phyloP scores from a whole-genome alignment of 805 yeast genomes.

The Pichia phayaonensis region DNA sequence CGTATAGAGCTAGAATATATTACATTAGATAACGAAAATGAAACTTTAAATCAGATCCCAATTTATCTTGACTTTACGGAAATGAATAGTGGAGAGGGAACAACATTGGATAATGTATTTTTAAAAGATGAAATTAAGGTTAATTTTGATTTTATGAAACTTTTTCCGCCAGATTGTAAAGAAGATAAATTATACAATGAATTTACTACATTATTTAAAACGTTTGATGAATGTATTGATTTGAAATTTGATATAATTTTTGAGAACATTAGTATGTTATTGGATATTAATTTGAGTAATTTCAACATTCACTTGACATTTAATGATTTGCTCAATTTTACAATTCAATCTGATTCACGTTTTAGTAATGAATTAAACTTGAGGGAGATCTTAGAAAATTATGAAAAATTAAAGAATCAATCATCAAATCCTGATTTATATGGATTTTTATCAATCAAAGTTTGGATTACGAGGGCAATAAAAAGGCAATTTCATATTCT shows the following conservation, averaged over 20 bases:
- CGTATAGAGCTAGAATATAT: background rate
- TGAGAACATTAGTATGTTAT: slow-evolving; percentile 1
- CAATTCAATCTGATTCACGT: slow-evolving; percentile 21
- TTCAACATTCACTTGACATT: slow-evolving; percentile 12
- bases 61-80: slow-evolving; percentile 24
- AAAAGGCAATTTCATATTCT: slow-evolving; percentile 1
- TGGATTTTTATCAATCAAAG: slow-evolving; percentile 3
- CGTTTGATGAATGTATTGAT: slow-evolving; percentile 8
- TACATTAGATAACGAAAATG: background rate
- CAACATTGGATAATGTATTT: background rate
- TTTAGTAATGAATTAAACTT: slow-evolving; percentile 12
- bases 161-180: slow-evolving; percentile 15
- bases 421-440: slow-evolving; percentile 8
- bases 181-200: slow-evolving; percentile 22
- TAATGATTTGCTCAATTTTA: slow-evolving; percentile 17
- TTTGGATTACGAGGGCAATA: background rate
- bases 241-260: slow-evolving; percentile 11
- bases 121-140: slow-evolving; percentile 1
- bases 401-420: slow-evolving; percentile 15
- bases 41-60: slow-evolving; percentile 11
- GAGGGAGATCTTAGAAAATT: slow-evolving; percentile 17
- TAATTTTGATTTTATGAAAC: slow-evolving; percentile 18
- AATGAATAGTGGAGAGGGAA: background rate
- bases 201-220: slow-evolving; percentile 16
- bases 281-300: background rate